Evolutionary conservation across 805 yeast genomes (phyloP), one percentile per base, ranked within the genome.

Genomic region (Candida jianshihensis): DNA sequence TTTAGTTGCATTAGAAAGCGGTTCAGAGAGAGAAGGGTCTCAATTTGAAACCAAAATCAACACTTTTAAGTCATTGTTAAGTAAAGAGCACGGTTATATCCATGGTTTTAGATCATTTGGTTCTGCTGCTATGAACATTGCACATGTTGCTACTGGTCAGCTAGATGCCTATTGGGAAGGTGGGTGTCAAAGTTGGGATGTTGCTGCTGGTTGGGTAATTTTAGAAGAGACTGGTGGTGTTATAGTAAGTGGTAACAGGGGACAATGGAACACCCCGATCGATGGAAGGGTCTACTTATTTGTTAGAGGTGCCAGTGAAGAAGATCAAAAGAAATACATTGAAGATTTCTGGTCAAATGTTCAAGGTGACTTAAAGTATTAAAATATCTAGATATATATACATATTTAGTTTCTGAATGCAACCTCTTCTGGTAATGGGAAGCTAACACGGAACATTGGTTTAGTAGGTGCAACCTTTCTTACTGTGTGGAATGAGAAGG

Each of bases 401-500:
- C 13, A 26, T n/a, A n/a, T n/a, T n/a, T n/a, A n/a, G n/a, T 37
- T 40, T 44, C 56, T 54, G 36, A 78, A 79, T 7, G 83, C 86
- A 36, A 81, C 77, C 39, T 70, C 75, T 46, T 66, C 69, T 0
- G 95, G 94, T 22, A 92, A 66, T 49, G 59, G 58, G 59, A 89
- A 89, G 6, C 88, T 68, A 4, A 87, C 83, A 60, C 97, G 87
- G 56, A 75, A 89, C 98, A 92, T 92, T 24, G 90, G 90, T 54
- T 92, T 92, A 6, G 97, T 86, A 4, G 98, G 98, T 1, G 98
- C 90, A 7, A 92, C 98, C 56, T 79, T 81, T 54, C 99, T 76
- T 9, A 92, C 98, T 45, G 81, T 63, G 52, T 90, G 97, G 60
- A 90, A 83, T 0, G 60, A 52, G 26, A 83, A 59, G 0, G 62